Conservation (phyloP, 768 basidiomycete genomes). For the Nidularia pulvinata region DNA sequence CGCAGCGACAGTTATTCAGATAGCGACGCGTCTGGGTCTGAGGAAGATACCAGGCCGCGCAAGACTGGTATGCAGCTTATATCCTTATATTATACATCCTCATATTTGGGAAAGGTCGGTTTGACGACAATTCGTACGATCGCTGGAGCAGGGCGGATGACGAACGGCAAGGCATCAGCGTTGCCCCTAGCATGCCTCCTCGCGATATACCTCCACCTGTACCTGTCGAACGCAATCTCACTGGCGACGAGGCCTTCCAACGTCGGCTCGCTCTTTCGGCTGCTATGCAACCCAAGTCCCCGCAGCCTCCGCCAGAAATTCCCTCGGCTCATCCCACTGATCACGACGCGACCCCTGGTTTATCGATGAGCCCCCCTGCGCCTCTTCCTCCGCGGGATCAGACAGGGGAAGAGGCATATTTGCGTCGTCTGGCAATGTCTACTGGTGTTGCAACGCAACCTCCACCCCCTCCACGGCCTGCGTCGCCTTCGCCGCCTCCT, state of each 20-base stretch:
- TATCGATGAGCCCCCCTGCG: slow-evolving; percentile 5
- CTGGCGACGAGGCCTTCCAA: slow-evolving; percentile 82
- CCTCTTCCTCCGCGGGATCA: slow-evolving; percentile 21
- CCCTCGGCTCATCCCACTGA: slow-evolving; percentile 18
- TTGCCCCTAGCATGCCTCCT: slow-evolving; percentile 10
- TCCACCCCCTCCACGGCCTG: slow-evolving; percentile 17
- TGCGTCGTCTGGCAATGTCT: slow-evolving; percentile 61
- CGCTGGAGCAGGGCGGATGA: slow-evolving; percentile 50
- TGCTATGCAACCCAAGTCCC: slow-evolving; percentile 16
- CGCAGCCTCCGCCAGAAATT: slow-evolving; percentile 7
- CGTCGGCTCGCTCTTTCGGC: slow-evolving; percentile 73
- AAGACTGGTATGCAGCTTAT: slow-evolving; percentile 56
- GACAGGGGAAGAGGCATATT: slow-evolving; percentile 71
- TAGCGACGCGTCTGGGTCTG: slow-evolving; percentile 62
- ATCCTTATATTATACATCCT: background rate
- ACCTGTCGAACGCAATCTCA: slow-evolving; percentile 42
- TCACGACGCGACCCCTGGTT: background rate
- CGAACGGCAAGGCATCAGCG: slow-evolving; percentile 21
- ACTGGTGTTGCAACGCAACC: slow-evolving; percentile 22
- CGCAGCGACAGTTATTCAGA: slow-evolving; percentile 65
- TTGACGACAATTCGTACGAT: slow-evolving; percentile 42
- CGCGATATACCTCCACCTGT: slow-evolving; percentile 26
- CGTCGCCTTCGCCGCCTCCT: slow-evolving; percentile 45
- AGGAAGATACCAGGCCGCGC: slow-evolving; percentile 63
- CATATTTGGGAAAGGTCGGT: slow-evolving; percentile 35